Conservation (phyloP, 2,329 filamentous ascomycete species). For the Colletotrichum liriopes region DNA sequence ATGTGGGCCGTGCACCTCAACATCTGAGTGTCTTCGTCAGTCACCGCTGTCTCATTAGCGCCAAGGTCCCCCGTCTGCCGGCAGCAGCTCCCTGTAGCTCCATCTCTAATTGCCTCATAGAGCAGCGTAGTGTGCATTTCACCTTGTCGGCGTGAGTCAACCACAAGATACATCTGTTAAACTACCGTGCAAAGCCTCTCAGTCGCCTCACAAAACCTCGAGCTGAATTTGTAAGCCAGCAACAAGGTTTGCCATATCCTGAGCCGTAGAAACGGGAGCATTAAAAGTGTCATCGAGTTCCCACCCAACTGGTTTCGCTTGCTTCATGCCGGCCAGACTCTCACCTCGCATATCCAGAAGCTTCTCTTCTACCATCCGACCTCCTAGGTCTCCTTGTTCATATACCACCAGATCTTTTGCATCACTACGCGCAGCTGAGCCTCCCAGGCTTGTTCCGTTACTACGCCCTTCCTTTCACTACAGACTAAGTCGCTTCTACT, state of each 20-base stretch:
- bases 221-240: constrained; percentile 16
- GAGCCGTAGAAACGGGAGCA: not conserved
- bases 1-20: constrained; percentile 6
- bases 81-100: constrained; percentile 22
- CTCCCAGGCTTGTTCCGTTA: not conserved
- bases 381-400: constrained; percentile 20
- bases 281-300: constrained; percentile 3
- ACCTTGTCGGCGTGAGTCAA: constrained; percentile 39
- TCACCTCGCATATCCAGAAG: constrained; percentile 37
- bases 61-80: constrained; percentile 4
- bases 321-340: constrained; percentile 41
- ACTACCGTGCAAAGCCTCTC: constrained; percentile 14
- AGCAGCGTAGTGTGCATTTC: constrained; percentile 33
- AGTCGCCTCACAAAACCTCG: constrained; percentile 15
- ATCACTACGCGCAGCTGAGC: not conserved
- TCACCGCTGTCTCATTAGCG: constrained; percentile 3
- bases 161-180: constrained; percentile 3
- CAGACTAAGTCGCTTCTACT: not conserved
- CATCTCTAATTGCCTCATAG: constrained; percentile 21
- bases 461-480: not conserved
- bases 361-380: constrained; percentile 24
- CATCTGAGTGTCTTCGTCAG: constrained; percentile 3
- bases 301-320: constrained; percentile 11
- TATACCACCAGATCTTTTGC: not conserved
- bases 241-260: not conserved